Evolutionary conservation across 108 stramenopile species (phyloP).

Genomic region (Fragilariopsis cylindrus): DNA sequence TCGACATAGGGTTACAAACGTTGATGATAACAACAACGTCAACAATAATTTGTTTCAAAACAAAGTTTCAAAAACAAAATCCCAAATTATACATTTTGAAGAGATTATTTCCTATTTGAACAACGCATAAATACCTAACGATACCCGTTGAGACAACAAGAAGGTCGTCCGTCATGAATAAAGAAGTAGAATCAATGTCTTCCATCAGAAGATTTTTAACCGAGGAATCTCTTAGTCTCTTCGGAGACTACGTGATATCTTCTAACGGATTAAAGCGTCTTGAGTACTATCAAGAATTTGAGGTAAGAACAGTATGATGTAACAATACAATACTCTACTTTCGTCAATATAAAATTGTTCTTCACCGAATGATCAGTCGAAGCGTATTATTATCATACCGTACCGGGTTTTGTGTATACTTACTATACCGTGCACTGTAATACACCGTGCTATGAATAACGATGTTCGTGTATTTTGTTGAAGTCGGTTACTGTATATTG

Average conservation of each 20-base stretch:
- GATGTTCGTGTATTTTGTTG: not conserved
- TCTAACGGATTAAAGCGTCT: conserved; percentile 13
- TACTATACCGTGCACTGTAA: not conserved
- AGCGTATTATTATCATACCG: not conserved
- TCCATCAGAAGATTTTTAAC: not conserved
- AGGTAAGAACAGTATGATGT: not conserved
- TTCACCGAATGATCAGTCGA: not conserved
- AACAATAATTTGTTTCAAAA: too few species aligned
- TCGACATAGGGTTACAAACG: too few species aligned
- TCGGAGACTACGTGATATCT: not conserved
- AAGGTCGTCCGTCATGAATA: too few species aligned
- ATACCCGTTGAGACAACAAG: too few species aligned
- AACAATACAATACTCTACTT: not conserved
- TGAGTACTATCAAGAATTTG: conserved; percentile 13
- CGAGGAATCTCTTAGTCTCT: conserved; percentile 10
- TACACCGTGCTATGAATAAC: not conserved
- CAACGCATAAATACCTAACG: too few species aligned
- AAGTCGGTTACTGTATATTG: not conserved
- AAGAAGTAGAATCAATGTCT: not conserved
- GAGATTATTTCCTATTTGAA: too few species aligned
- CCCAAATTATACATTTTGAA: too few species aligned
- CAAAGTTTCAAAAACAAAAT: too few species aligned
- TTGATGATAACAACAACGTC: too few species aligned
- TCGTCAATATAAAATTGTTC: not conserved
- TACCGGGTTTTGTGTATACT: not conserved